These are phyloP conservation scores for Pseudoneurospora amorphoporcata DNA, from an alignment of 495 filamentous ascomycete species.

Conservation along the genomic window DNA sequence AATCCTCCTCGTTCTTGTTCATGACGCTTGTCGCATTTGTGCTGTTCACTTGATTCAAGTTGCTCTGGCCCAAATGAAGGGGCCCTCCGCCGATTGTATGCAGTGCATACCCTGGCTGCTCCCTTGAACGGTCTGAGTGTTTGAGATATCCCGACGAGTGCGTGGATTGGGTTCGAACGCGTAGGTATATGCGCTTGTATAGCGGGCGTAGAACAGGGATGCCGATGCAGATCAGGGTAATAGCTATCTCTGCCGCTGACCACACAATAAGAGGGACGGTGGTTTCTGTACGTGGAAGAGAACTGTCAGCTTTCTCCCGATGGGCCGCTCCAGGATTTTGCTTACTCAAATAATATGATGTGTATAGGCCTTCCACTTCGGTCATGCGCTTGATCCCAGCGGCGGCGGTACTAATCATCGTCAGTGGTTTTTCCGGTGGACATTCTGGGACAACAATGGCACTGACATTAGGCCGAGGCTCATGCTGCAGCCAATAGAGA, in stretches of 20 bases:
- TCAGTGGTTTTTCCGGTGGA: too few relatives aligned
- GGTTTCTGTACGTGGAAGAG: constrained; percentile 8
- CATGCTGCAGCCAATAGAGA: constrained; percentile 37
- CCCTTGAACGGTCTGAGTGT: not conserved
- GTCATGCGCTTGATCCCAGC: constrained; percentile 15
- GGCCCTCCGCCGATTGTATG: constrained; percentile 2
- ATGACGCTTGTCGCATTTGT: not conserved
- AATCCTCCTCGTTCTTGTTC: not conserved
- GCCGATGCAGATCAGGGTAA: constrained; percentile 20
- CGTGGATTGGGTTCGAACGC: not conserved
- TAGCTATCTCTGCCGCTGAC: constrained; percentile 15
- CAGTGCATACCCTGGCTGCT: not conserved
- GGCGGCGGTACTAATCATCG: constrained; percentile 9
- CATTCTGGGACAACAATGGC: not conserved
- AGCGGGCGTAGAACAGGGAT: constrained; percentile 14
- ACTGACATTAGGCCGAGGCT: constrained; percentile 41
- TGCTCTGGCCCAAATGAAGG: not conserved
- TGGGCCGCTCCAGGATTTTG: not conserved
- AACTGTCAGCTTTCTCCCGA: not conserved
- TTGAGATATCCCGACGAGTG: constrained; percentile 2
- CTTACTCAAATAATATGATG: constrained; percentile 10
- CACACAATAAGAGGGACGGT: constrained; percentile 17
- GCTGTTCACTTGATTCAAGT: not conserved
- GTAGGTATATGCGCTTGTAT: constrained; percentile 3
- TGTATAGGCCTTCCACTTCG: constrained; percentile 13